phyloP scores from a whole-genome alignment of 768 basidiomycete species.

The Clavulina sp. region DNA sequence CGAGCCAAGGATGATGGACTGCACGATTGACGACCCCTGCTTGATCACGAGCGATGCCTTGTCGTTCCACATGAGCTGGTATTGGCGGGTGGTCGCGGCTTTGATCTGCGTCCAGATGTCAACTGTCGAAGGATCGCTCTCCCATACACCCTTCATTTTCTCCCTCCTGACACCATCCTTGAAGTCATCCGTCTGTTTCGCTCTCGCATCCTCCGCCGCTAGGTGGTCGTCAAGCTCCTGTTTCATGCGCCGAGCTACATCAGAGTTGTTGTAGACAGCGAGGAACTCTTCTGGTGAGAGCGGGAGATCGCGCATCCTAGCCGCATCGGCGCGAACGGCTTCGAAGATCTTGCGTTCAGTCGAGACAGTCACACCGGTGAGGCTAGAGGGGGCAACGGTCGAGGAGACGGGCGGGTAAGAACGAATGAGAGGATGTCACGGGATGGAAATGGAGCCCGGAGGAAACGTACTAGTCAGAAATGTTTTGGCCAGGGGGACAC shows the following conservation, averaged over 20 bases:
- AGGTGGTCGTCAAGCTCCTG: no score
- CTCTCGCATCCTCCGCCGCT: background rate
- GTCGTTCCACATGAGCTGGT: background rate
- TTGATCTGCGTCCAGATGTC: background rate
- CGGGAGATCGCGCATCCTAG: background rate
- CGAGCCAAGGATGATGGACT: conserved; percentile 13
- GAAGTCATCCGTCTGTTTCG: background rate
- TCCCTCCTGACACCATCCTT: background rate
- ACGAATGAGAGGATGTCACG: no score
- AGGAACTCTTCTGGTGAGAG: background rate
- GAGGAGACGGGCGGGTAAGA: no score
- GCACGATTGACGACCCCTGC: background rate
- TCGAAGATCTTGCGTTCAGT: background rate
- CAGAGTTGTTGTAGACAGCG: no score
- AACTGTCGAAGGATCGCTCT: background rate
- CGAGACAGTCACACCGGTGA: conserved; percentile 32
- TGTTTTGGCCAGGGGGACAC: conserved; percentile 63
- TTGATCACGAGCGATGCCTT: background rate
- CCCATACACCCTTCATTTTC: background rate
- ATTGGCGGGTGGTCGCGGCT: background rate
- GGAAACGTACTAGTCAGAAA: conserved; percentile 81
- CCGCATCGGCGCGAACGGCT: background rate
- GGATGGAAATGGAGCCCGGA: no score
- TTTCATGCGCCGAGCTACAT: no score
- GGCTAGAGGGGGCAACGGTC: no score